phyloP scores from a whole-genome alignment of 176 grass and related monocot species.

The Raddia guianensis region DNA sequence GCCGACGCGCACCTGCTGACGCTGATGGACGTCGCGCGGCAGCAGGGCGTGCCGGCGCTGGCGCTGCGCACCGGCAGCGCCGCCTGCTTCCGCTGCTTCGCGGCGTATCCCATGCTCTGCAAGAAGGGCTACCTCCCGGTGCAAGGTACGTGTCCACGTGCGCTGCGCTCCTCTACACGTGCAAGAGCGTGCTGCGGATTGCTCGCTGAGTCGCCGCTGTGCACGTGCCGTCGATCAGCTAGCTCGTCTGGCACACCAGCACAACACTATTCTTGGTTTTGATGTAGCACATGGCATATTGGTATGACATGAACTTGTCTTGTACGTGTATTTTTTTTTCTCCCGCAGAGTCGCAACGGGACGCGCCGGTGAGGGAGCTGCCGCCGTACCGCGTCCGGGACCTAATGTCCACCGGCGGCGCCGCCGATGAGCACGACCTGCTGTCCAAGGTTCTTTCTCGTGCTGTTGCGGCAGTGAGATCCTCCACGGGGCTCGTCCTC shows the following conservation, averaged over 20 bases:
- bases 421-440: background rate
- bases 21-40: background rate
- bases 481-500: conserved; percentile 11
- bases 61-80: conserved; percentile 26
- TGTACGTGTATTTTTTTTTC: too few relatives aligned
- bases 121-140: background rate
- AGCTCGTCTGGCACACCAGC: too few relatives aligned
- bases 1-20: background rate
- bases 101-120: conserved; percentile 7
- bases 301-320: too few relatives aligned
- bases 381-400: conserved; percentile 39
- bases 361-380: conserved; percentile 34
- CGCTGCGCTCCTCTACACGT: too few relatives aligned
- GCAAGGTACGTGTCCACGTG: background rate
- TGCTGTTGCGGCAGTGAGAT: background rate
- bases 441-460: background rate
- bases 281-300: too few relatives aligned
- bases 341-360: background rate
- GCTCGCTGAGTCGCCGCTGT: too few relatives aligned
- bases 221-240: too few relatives aligned
- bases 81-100: conserved; percentile 3
- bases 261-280: too few relatives aligned
- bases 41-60: background rate
- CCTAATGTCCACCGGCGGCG: background rate
- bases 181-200: too few relatives aligned